Evolutionary conservation across 179 eudicot genomes (phyloP).

Genomic region (Spinacia oleracea): DNA sequence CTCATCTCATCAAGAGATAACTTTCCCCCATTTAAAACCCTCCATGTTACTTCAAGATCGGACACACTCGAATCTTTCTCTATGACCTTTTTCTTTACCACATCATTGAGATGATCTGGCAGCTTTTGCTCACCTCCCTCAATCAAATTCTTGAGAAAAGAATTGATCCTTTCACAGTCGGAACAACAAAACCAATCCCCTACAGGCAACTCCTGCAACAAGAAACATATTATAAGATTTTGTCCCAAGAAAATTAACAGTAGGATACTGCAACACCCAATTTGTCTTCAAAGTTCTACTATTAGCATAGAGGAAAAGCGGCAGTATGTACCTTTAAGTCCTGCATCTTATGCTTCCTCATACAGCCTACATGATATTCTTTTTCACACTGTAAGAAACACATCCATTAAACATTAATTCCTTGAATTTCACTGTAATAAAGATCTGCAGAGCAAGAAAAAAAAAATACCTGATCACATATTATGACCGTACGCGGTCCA

Average conservation of each 20-base stretch:
- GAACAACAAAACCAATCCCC: constrained; percentile 45
- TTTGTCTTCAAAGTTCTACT: not conserved
- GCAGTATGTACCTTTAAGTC: constrained; percentile 34
- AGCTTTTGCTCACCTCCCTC: constrained; percentile 33
- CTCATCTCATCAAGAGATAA: constrained; percentile 28
- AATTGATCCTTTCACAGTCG: constrained; percentile 33
- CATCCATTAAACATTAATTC: constrained; percentile 2
- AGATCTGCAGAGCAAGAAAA: not conserved
- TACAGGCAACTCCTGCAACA: constrained; percentile 40
- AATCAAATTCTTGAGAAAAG: constrained; percentile 29
- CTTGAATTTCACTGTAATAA: not conserved
- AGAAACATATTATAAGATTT: not conserved
- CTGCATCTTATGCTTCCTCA: constrained; percentile 33
- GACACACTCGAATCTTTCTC: constrained; percentile 17
- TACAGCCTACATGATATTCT: constrained; percentile 51
- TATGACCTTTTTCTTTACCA: constrained; percentile 27
- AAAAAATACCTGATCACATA: constrained; percentile 48
- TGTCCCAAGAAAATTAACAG: not conserved
- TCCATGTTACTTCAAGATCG: constrained; percentile 37
- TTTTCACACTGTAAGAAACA: constrained; percentile 41
- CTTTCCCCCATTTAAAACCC: constrained; percentile 36
- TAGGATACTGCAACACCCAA: no score
- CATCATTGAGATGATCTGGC: constrained; percentile 29
- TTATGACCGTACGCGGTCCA: constrained; percentile 47
- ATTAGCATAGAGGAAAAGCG: not conserved